Evolutionary conservation across 2,329 filamentous ascomycete genomes (phyloP).

Genomic region (Pseudogymnoascus sp.): DNA sequence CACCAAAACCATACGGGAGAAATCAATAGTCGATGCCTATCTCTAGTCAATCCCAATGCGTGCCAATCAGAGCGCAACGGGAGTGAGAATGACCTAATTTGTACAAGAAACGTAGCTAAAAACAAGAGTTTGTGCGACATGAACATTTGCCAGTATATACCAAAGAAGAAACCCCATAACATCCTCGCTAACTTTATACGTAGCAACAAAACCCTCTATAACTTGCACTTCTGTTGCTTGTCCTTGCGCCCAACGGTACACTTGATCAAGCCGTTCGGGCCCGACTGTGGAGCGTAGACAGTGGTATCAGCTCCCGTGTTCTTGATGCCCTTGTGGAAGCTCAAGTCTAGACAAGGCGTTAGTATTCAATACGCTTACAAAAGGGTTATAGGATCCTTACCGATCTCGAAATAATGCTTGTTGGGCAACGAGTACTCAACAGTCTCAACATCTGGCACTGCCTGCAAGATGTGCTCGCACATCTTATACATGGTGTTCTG

Average conservation of each 20-base stretch:
- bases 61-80: neutral
- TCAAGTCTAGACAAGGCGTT: slow-evolving; percentile 56
- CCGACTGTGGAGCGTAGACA: slow-evolving; percentile 86
- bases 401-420: slow-evolving; percentile 98
- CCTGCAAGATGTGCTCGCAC: slow-evolving; percentile 75
- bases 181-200: neutral
- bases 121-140: neutral
- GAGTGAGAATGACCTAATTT: slow-evolving; percentile 1
- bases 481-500: slow-evolving; percentile 99
- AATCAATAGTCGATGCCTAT: neutral
- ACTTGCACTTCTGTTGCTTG: neutral
- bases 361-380: slow-evolving; percentile 15
- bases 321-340: slow-evolving; percentile 91
- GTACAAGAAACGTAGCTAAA: neutral
- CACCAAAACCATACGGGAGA: neutral
- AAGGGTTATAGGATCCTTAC: slow-evolving; percentile 40
- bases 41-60: neutral
- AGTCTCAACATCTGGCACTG: slow-evolving; percentile 60
- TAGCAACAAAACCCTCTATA: neutral
- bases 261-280: slow-evolving; percentile 92
- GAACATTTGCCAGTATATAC: neutral
- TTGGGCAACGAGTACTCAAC: slow-evolving; percentile 86
- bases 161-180: neutral
- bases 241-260: slow-evolving; percentile 65
- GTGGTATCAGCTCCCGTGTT: slow-evolving; percentile 95